Evolutionary conservation across 192 early-diverging fungal species (phyloP), one percentile per base, ranked within the genome.

Genomic region (Backusella morwellensis): DNA sequence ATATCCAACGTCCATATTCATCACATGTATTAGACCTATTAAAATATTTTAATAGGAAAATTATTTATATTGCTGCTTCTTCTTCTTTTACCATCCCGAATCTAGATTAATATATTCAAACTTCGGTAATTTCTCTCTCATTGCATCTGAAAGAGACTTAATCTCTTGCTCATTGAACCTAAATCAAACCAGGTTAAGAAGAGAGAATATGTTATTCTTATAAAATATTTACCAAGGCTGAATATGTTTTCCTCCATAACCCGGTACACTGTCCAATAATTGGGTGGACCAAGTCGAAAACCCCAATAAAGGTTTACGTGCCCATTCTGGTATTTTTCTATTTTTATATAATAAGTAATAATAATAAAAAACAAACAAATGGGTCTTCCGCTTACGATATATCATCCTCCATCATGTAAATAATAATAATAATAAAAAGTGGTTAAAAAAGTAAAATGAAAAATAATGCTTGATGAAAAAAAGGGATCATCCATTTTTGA

Each of bases 251-350:
- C 80, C 80, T 42, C 80, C 80, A 63, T 82, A 82, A 15, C 80
- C 80, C 26, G 76, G 73, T 5, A 82, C 77, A 38, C 75, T 68
- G 29, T 82, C 80, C 8, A 82, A 59, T 47, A 82, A 41, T 50
- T 82, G 80, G 32, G 80, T 82, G 21, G 80, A 82, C 80, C 80
- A 82, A 21, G 80, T 82, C 9, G 80, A 82, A 56, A 82, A 82
- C 0, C 80, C 80, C 3, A 82, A 56, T 19, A 82, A 36, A 29
- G 80, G 80, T 23, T 82, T 75, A 7, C 41, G 38, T 32, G 80
- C 78, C 59, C 66, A 79, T 6, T 68, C 67, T 40, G 78, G 73
- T 17, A 38, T 19, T 8, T 68, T 75, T 63, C 54, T 74, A 56
- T 59, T 74, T 69, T 36, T 36, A 35, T 19, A 32, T 35, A 17